These are phyloP conservation scores for Backusella westeae DNA, from an alignment of 192 early-diverging fungal genomes.

Conservation along the genomic window DNA sequence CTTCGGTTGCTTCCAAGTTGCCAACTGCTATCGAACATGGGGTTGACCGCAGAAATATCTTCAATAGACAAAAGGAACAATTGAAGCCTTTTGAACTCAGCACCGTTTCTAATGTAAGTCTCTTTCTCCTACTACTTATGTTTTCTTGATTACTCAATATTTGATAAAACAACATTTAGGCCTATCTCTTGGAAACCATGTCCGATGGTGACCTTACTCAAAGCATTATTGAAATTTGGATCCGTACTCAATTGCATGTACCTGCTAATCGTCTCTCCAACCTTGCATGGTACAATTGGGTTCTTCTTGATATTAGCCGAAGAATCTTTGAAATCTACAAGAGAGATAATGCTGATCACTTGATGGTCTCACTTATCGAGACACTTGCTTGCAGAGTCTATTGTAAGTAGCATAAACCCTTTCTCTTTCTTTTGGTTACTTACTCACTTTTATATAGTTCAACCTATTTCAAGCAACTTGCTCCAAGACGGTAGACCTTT, in stretches of 20 bases:
- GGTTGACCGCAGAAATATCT: background rate
- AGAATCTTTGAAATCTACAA: background rate
- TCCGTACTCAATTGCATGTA: background rate
- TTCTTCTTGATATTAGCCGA: background rate
- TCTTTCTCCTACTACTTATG: background rate
- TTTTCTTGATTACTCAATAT: background rate
- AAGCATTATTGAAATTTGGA: constrained; percentile 6
- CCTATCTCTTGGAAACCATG: background rate
- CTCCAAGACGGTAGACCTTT: background rate
- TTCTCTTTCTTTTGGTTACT: background rate
- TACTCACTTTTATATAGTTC: background rate
- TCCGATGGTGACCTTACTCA: background rate
- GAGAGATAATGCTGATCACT: background rate
- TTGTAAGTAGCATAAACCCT: background rate
- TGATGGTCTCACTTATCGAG: background rate
- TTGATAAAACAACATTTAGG: background rate
- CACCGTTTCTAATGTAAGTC: background rate
- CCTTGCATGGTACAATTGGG: constrained; percentile 8
- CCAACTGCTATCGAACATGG: constrained; percentile 3
- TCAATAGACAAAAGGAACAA: background rate
- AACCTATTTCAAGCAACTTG: no score
- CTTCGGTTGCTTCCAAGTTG: background rate
- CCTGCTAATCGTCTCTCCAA: background rate
- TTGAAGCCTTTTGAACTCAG: background rate
- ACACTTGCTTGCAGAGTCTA: background rate